Percentiles rank a stretch among this genome's conserved stretches.
phyloP scores from a whole-genome alignment of 2,329 filamentous ascomycete species.

The Chaetothyriales sp. region DNA sequence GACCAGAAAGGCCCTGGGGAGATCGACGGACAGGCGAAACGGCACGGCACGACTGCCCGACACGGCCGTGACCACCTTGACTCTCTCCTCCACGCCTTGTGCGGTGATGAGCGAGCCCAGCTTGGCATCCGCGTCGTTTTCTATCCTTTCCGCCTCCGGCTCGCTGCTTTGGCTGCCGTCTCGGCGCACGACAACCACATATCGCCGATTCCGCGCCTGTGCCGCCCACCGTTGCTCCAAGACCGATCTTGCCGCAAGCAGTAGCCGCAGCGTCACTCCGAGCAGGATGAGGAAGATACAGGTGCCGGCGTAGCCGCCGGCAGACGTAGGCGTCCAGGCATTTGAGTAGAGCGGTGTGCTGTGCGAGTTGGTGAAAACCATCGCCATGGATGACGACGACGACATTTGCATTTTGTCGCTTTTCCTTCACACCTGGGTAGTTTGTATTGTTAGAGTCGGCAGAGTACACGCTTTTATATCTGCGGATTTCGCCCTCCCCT shows the following conservation, averaged over 20 bases:
- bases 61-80: constrained; percentile 53
- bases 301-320: constrained; percentile 68
- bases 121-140: constrained; percentile 49
- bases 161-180: constrained; percentile 39
- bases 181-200: constrained; percentile 46
- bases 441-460: no score
- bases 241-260: constrained; percentile 55
- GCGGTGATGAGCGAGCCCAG: constrained; percentile 52
- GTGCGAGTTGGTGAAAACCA: constrained; percentile 42
- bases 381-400: constrained; percentile 19
- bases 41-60: constrained; percentile 40
- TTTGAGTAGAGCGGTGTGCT: constrained; percentile 52
- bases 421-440: neutral
- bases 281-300: constrained; percentile 83
- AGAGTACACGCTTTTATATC: no score
- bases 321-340: constrained; percentile 58
- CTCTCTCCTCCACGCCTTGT: constrained; percentile 69
- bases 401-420: neutral
- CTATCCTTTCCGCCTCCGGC: constrained; percentile 45
- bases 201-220: constrained; percentile 58
- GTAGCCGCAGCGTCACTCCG: constrained; percentile 51
- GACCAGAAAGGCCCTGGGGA: constrained; percentile 57
- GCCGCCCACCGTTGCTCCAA: constrained; percentile 55
- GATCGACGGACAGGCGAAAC: constrained; percentile 70
- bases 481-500: no score